A percentile compares a stretch with the other conserved stretches of the same genome.
phyloP scores from a whole-genome alignment of 805 yeast genomes.

The Hermanozyma aechmeae region DNA sequence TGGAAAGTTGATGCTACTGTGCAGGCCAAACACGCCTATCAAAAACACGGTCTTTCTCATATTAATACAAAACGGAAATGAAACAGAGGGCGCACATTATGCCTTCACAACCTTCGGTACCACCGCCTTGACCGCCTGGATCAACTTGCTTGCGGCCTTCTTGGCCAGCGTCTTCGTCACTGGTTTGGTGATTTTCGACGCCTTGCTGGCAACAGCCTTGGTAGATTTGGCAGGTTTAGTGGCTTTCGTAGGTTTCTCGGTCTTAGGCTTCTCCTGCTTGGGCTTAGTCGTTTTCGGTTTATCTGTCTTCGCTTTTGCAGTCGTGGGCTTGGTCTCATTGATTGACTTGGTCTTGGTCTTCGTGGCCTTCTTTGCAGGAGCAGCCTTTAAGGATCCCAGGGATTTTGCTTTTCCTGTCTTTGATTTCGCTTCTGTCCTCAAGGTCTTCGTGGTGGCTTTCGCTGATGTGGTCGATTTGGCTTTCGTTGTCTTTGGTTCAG shows the following conservation, averaged over 20 bases:
- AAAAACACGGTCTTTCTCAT: not conserved
- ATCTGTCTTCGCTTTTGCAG: constrained; percentile 9
- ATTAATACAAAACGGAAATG: constrained; percentile 4
- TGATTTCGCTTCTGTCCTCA: not conserved
- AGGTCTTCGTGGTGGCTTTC: constrained; percentile 12
- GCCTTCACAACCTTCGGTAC: constrained; percentile 1
- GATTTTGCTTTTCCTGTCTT: not conserved
- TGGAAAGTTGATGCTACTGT: not conserved
- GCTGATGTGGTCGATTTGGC: constrained; percentile 4
- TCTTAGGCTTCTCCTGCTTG: constrained; percentile 11
- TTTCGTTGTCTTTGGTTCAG: constrained; percentile 12
- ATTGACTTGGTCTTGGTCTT: constrained; percentile 4
- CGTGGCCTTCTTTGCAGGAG: constrained; percentile 9
- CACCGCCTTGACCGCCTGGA: not conserved
- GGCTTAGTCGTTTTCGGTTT: constrained; percentile 8
- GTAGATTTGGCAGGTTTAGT: constrained; percentile 6
- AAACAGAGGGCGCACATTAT: constrained; percentile 1
- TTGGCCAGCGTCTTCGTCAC: constrained; percentile 8
- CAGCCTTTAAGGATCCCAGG: constrained; percentile 6
- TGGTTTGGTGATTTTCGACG: constrained; percentile 13
- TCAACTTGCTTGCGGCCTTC: constrained; percentile 2
- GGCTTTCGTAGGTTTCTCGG: constrained; percentile 12
- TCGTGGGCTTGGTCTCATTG: constrained; percentile 3
- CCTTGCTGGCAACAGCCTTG: constrained; percentile 16
- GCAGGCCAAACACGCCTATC: not conserved